Evolutionary conservation across 371 early-diverging fungal species (phyloP).

Genomic region (Amoeboradix gromovi): DNA sequence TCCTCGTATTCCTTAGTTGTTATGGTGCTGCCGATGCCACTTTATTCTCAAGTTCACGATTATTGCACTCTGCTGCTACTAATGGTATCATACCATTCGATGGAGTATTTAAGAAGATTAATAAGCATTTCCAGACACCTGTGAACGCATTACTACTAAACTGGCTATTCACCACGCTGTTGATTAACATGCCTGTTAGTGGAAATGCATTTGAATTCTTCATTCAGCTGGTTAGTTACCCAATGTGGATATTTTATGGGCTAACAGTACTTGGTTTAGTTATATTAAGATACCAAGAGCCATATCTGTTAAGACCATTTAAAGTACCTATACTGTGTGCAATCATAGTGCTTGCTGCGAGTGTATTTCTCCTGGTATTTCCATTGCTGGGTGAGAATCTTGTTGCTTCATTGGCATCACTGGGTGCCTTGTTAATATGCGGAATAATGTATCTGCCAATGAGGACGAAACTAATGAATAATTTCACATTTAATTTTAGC

Average conservation of each 20-base stretch:
- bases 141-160: conserved; percentile 11
- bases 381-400: no score
- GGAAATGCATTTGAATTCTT: conserved; percentile 18
- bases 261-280: no score
- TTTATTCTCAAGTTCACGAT: conserved; percentile 16
- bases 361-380: no score
- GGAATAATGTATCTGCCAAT: no score
- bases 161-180: conserved; percentile 12
- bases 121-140: conserved; percentile 12
- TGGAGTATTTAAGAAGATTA: conserved; percentile 7
- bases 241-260: conserved; percentile 25
- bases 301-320: no score
- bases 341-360: no score
- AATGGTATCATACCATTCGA: conserved; percentile 14
- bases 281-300: no score
- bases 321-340: no score
- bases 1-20: conserved; percentile 15
- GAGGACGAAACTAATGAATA: no score
- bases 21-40: conserved; percentile 14
- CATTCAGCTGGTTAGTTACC: conserved; percentile 17
- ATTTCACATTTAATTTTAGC: no score
- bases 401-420: no score
- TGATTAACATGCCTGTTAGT: conserved; percentile 19
- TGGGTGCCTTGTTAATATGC: no score
- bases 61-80: conserved; percentile 14